Percentiles rank a stretch among this genome's conserved stretches.
Conservation (phyloP, 257 asterid genomes). For the Jaltomata sinuosa region DNA sequence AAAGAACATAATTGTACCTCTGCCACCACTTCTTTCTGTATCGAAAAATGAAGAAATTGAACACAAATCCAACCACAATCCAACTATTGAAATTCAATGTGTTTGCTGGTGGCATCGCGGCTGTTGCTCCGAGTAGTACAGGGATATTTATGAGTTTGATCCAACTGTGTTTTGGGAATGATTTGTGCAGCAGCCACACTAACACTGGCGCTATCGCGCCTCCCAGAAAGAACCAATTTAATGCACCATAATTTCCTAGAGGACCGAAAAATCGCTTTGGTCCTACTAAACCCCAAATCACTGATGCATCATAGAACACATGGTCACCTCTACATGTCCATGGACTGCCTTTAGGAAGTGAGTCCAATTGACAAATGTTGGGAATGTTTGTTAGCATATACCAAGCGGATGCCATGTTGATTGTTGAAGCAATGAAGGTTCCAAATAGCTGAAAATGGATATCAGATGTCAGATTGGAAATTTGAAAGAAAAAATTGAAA, state of each 20-base stretch:
- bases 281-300: constrained; percentile 71
- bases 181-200: constrained; percentile 37
- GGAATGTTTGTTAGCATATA: constrained; percentile 31
- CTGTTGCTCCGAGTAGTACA: constrained; percentile 50
- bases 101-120: constrained; percentile 51
- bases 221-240: constrained; percentile 56
- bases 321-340: constrained; percentile 64
- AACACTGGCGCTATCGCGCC: constrained; percentile 45
- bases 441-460: constrained; percentile 35
- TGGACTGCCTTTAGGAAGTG: constrained; percentile 47
- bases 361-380: constrained; percentile 39
- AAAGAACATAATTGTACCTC: constrained; percentile 56
- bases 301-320: constrained; percentile 67
- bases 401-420: constrained; percentile 56
- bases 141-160: constrained; percentile 55
- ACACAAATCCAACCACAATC: constrained; percentile 38
- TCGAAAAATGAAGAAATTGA: constrained; percentile 41
- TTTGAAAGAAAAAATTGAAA: background rate
- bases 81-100: constrained; percentile 62
- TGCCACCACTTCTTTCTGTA: constrained; percentile 74
- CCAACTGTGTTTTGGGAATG: constrained; percentile 51
- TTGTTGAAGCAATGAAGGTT: constrained; percentile 50
- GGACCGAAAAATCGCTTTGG: constrained; percentile 53
- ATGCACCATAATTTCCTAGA: constrained; percentile 39
- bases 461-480: background rate